Conservation (phyloP, 2,329 filamentous ascomycete species). For the Ophiostoma angusticollis region DNA sequence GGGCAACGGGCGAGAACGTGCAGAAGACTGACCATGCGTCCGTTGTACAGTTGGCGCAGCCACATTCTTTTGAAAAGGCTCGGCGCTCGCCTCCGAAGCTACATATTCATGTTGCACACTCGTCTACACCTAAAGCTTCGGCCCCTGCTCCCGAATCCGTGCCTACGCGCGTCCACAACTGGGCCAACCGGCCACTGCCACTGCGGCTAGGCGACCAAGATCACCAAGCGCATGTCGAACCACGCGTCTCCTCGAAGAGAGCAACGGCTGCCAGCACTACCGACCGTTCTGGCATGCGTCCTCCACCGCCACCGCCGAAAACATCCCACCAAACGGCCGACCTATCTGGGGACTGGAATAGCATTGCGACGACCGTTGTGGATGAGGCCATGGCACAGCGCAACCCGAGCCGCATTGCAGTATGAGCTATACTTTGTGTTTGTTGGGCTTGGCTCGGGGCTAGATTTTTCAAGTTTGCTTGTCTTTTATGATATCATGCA, state of each 20-base stretch:
- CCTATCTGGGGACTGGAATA: constrained; percentile 7
- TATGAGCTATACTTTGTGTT: neutral
- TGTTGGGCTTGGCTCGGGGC: no score
- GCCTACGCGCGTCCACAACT: neutral
- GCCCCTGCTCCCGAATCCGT: neutral
- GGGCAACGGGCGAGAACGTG: no score
- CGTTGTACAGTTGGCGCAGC: no score
- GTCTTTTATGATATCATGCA: no score
- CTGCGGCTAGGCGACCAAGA: neutral
- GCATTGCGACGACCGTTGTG: constrained; percentile 10
- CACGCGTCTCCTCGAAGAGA: neutral
- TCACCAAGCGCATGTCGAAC: neutral
- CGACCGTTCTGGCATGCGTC: no score
- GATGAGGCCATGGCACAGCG: constrained; percentile 5
- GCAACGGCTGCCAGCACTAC: neutral
- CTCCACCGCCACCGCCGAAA: constrained; percentile 2
- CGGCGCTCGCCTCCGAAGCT: no score
- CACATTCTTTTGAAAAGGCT: no score
- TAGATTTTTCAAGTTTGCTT: no score
- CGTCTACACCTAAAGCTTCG: no score
- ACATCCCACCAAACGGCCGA: neutral
- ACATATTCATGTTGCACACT: no score
- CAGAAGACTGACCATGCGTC: no score
- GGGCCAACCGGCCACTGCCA: constrained; percentile 7
- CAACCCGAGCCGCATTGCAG: neutral